Conservation (phyloP, 352 stramenopile species). For the Globisporangium alternatum region DNA sequence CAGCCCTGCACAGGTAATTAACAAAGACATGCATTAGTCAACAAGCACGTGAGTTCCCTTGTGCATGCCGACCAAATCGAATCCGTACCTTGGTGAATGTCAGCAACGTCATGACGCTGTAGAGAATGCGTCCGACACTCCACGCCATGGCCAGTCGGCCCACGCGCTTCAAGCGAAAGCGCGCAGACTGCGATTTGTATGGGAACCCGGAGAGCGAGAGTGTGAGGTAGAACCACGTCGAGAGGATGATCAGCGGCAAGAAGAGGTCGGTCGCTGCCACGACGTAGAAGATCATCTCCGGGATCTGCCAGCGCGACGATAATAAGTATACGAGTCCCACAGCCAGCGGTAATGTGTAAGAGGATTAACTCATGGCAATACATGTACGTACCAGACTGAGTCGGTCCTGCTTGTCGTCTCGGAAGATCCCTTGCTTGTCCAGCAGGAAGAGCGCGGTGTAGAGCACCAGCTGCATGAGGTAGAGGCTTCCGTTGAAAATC, state of each 20-base stretch:
- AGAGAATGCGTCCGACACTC: constrained; percentile 84
- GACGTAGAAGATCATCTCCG: constrained; percentile 76
- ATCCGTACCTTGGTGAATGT: constrained; percentile 74
- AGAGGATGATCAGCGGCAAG: constrained; percentile 87
- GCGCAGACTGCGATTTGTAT: constrained; percentile 64
- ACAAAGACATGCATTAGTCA: background rate
- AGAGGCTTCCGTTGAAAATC: constrained; percentile 89
- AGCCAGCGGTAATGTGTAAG: background rate
- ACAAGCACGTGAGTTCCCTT: background rate
- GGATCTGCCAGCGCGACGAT: constrained; percentile 36
- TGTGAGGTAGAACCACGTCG: constrained; percentile 88
- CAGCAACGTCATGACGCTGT: constrained; percentile 86
- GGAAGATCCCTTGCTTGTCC: constrained; percentile 78
- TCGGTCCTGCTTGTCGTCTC: constrained; percentile 66
- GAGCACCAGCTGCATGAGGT: constrained; percentile 85
- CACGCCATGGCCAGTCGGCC: constrained; percentile 71
- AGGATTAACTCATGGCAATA: background rate
- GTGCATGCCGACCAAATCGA: background rate
- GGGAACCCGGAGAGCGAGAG: constrained; percentile 87
- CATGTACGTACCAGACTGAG: constrained; percentile 51
- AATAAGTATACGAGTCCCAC: no score
- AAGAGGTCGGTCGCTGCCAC: constrained; percentile 85
- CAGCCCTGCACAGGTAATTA: constrained; percentile 45
- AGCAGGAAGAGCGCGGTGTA: constrained; percentile 89
- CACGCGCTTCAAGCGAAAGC: constrained; percentile 56